A percentile compares a stretch with the other conserved stretches of the same genome.
Evolutionary conservation across 2,329 filamentous ascomycete genomes (phyloP).

Genomic region (Fusarium sp.): DNA sequence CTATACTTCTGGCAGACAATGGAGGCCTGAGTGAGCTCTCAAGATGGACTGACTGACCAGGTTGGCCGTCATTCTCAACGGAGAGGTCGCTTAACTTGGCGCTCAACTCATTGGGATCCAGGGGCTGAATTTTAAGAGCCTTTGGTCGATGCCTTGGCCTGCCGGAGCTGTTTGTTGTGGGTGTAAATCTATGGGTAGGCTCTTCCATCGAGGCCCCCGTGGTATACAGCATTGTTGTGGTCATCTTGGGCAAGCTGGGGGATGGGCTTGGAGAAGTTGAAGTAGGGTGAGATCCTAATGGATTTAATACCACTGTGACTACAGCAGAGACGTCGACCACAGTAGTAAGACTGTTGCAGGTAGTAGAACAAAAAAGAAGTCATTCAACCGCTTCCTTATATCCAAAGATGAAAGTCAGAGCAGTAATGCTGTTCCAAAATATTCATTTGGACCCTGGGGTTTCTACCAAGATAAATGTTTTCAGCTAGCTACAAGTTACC

Average conservation of each 20-base stretch:
- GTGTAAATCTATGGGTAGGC: constrained; percentile 18
- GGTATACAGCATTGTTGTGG: constrained; percentile 43
- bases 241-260: constrained; percentile 24
- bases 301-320: constrained; percentile 21
- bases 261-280: neutral
- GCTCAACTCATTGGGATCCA: constrained; percentile 71
- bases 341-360: neutral
- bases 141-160: constrained; percentile 46
- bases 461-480: constrained; percentile 33
- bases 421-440: neutral
- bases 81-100: constrained; percentile 67
- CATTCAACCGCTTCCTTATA: neutral
- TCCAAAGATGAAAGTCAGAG: neutral
- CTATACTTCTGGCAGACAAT: constrained; percentile 26
- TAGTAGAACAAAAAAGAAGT: neutral
- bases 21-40: constrained; percentile 49
- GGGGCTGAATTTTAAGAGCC: constrained; percentile 51
- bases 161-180: constrained; percentile 17
- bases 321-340: constrained; percentile 3
- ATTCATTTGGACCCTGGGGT: neutral
- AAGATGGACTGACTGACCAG: constrained; percentile 43
- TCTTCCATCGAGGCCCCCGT: constrained; percentile 40
- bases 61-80: constrained; percentile 62
- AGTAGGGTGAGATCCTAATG: constrained; percentile 2
- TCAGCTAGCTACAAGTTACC: neutral